phyloP scores from a whole-genome alignment of 2,329 filamentous ascomycete genomes.

The Coniochaeta prunicola region DNA sequence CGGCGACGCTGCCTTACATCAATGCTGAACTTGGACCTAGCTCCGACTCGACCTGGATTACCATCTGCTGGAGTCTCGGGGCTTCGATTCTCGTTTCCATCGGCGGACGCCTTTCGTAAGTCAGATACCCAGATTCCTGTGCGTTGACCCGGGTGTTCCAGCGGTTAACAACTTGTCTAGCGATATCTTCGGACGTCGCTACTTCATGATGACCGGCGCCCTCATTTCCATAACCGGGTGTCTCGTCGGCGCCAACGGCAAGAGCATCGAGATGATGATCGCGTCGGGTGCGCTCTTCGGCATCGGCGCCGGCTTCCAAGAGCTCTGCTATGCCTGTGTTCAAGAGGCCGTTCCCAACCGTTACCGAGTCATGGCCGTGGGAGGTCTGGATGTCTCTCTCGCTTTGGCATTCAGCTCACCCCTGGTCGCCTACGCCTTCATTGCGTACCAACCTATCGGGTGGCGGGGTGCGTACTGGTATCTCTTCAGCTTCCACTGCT shows the following conservation, averaged over 20 bases:
- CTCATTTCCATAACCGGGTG: constrained; percentile 40
- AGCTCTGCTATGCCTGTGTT: constrained; percentile 21
- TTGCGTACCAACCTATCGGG: constrained; percentile 19
- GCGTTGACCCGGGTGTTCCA: neutral
- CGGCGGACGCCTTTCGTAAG: constrained; percentile 16
- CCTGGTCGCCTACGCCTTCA: constrained; percentile 23
- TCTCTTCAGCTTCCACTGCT: constrained; percentile 13
- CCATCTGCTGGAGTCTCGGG: constrained; percentile 22
- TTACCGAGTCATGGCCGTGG: constrained; percentile 25
- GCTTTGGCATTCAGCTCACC: constrained; percentile 21
- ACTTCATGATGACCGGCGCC: constrained; percentile 30
- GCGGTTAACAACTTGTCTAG: neutral
- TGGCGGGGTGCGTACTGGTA: constrained; percentile 14
- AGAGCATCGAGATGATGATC: constrained; percentile 31
- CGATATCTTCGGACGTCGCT: constrained; percentile 42
- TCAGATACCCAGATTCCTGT: neutral
- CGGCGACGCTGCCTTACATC: constrained; percentile 23
- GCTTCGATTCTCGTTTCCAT: constrained; percentile 25
- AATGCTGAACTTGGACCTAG: constrained; percentile 26
- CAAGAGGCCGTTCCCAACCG: neutral
- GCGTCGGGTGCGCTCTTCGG: constrained; percentile 30
- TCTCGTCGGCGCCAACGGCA: constrained; percentile 30
- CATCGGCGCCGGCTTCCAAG: constrained; percentile 29
- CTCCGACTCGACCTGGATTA: constrained; percentile 26
- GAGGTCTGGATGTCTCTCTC: constrained; percentile 20